A percentile compares a stretch with the other conserved stretches of the same genome.
These are phyloP conservation scores for Brassica rapa DNA, from an alignment of 345 rosid species.

Conservation along the genomic window DNA sequence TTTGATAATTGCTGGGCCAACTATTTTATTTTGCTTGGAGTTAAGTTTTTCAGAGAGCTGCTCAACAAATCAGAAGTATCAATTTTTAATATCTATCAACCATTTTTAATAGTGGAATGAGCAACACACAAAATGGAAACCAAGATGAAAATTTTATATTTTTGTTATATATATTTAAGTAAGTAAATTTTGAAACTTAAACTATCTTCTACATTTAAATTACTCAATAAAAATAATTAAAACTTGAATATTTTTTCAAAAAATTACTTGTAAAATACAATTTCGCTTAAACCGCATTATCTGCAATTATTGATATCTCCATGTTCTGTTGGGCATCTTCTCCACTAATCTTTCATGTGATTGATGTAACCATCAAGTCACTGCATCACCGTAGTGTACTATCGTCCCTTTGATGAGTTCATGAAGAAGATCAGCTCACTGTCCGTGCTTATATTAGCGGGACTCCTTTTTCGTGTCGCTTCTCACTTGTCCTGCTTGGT, in stretches of 20 bases:
- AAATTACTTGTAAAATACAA: neutral
- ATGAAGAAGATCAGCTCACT: neutral
- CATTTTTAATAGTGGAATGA: neutral
- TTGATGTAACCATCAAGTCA: neutral
- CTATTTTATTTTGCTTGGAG: neutral
- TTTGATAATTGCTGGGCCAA: neutral
- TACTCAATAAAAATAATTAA: too few species aligned
- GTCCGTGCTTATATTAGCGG: neutral
- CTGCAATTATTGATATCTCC: neutral
- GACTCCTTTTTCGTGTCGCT: neutral
- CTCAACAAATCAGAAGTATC: neutral
- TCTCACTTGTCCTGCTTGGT: neutral
- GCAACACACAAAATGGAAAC: neutral
- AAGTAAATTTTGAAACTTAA: neutral
- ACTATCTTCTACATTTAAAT: neutral
- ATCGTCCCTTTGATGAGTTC: neutral
- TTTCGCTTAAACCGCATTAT: neutral
- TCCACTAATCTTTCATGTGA: neutral
- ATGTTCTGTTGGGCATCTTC: neutral
- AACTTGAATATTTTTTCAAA: neutral
- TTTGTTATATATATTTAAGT: neutral
- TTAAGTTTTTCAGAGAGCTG: neutral
- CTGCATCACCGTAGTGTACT: neutral
- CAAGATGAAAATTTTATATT: neutral
- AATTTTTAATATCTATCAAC: neutral